A percentile compares a stretch with the other conserved stretches of the same genome.
Evolutionary conservation across 2,329 filamentous ascomycete species (phyloP).

Genomic region (Fusarium xylarioides): DNA sequence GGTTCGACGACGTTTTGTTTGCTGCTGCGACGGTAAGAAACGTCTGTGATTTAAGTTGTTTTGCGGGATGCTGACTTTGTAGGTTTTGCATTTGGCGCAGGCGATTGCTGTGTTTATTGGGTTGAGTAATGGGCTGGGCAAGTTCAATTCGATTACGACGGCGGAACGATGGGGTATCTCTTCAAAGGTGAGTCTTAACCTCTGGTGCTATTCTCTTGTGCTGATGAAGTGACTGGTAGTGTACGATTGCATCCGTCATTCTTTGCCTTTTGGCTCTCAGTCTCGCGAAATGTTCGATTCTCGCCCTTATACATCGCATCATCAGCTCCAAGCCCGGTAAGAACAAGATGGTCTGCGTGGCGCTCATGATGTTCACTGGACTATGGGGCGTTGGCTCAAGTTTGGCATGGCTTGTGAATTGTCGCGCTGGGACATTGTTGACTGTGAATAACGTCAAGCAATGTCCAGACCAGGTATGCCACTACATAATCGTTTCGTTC

Average conservation of each 20-base stretch:
- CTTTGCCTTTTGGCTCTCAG: conserved; percentile 9
- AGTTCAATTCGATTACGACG: conserved; percentile 27
- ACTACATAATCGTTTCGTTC: no score
- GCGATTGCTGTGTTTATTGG: conserved; percentile 33
- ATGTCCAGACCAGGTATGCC: conserved; percentile 27
- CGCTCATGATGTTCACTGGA: conserved; percentile 5
- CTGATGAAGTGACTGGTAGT: not conserved
- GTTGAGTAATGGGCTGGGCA: conserved; percentile 12
- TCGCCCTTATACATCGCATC: conserved; percentile 35
- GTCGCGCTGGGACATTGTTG: conserved; percentile 1
- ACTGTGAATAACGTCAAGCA: conserved; percentile 3
- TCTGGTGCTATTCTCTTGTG: fast-evolving
- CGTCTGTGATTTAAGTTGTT: fast-evolving
- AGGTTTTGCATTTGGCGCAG: conserved; percentile 29
- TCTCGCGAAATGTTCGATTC: conserved; percentile 31
- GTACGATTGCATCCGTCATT: conserved; percentile 13
- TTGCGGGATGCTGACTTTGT: not conserved
- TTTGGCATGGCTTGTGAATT: conserved; percentile 21
- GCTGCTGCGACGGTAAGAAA: conserved; percentile 18
- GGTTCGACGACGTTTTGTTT: conserved; percentile 29
- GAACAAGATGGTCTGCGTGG: conserved; percentile 20
- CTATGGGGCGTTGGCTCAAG: conserved; percentile 18
- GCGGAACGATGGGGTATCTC: conserved; percentile 21
- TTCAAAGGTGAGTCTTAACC: conserved; percentile 1
- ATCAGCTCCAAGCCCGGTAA: conserved; percentile 27